Base-by-base conservation (phyloP, 805 yeast genomes). In the Metschnikowia santaceciliae region DNA sequence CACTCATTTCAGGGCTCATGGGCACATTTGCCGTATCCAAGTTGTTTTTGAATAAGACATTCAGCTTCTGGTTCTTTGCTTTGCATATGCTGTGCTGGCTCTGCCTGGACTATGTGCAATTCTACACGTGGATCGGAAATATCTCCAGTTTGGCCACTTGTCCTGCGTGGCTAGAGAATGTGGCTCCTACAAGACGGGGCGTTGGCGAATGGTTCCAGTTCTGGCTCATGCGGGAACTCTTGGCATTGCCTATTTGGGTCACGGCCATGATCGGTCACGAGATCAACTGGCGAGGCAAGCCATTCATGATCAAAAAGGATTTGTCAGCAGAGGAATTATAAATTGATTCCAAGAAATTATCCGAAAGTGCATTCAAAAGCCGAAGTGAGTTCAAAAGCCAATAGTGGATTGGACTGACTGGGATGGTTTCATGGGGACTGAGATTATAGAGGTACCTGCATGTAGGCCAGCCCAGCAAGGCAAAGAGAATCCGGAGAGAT, bases 191-290 rank as follows among this genome's bases (percentile, higher is more conserved):
- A 11, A 26, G 53, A 19, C 56, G 62, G 26, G 33, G 55, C 8
- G 49, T 54, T n/a, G 38, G 44, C 40, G 61, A 54, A 23, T 73
- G 77, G 75, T 39, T 59, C 13, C 55, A 48, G 43, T 59, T 65
- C 51, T 90, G 97, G 97, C 34, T 78, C 0, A 63, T 81, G 34
- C 73, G 97, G 47, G 97, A 90, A 63, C 2, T 76, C 0, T 67
- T 88, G 48, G 96, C 96, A 1, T 69, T 90, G 19, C 96, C 96
- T 0, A 80, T 90, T 20, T 90, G 97, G 97, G 52, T 85, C 2
- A 72, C 71, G 30, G 96, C 96, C 1, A 84, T 90, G 85, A 56
- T 74, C 32, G 96, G 96, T 0, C 83, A 84, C 11, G 77, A 79
- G 43, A 83, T 84, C 37, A 88, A 89, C 66, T 84, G 90, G 90